These are phyloP conservation scores for Colletotrichum melonis DNA, from an alignment of 2,329 filamentous ascomycete species.

Conservation along the genomic window DNA sequence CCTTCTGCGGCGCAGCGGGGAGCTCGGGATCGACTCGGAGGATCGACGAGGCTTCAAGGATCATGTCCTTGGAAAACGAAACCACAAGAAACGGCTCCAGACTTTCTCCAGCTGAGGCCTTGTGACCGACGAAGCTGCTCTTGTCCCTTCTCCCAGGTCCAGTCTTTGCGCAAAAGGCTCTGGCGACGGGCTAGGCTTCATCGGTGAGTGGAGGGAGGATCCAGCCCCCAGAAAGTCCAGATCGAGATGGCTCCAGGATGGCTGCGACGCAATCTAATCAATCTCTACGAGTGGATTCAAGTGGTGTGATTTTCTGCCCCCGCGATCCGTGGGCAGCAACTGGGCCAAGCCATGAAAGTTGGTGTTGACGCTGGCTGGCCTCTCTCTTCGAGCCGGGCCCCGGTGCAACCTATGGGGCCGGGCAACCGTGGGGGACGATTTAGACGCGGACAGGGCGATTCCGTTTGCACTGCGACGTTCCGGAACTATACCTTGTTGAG, in stretches of 20 bases:
- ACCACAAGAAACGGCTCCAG: not conserved
- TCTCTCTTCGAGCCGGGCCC: not conserved
- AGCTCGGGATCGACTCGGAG: conserved; percentile 11
- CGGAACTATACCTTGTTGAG: conserved; percentile 4
- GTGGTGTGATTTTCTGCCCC: conserved; percentile 29
- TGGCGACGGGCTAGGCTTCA: not conserved
- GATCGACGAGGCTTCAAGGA: not conserved
- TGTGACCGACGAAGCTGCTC: not conserved
- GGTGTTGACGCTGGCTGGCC: not conserved
- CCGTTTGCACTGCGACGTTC: conserved; percentile 15
- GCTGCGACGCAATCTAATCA: conserved; percentile 33
- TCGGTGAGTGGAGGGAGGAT: not conserved
- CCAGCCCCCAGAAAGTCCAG: not conserved
- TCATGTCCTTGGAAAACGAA: conserved; percentile 16
- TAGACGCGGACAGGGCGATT: conserved; percentile 32
- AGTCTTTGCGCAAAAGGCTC: not conserved
- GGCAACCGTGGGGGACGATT: conserved; percentile 7
- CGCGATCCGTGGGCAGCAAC: conserved; percentile 5
- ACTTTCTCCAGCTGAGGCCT: not conserved
- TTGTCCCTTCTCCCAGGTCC: not conserved
- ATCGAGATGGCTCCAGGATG: conserved; percentile 15
- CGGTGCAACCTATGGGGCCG: conserved; percentile 9
- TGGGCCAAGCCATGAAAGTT: not conserved
- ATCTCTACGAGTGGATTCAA: not conserved
- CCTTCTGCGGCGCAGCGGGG: not conserved